Percentiles rank a stretch among this genome's conserved stretches.
phyloP scores from a whole-genome alignment of 2,329 filamentous ascomycete species.

The Fusarium chlamydosporum region DNA sequence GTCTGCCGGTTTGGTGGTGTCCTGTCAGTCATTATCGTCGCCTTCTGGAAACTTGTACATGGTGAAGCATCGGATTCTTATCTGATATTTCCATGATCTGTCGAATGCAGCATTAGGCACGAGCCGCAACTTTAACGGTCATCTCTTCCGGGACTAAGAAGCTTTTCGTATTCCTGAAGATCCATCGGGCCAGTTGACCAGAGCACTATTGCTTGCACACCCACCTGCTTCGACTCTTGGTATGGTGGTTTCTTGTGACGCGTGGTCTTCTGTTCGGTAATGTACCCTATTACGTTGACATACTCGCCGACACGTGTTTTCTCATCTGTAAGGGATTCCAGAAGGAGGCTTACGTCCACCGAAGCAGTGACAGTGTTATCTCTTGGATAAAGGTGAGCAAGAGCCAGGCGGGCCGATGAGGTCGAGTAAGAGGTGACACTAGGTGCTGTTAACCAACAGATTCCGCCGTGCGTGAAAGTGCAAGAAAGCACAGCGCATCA shows the following conservation, averaged over 20 bases:
- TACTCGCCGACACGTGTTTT: conserved; percentile 82
- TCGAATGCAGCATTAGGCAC: neutral
- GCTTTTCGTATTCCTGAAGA: conserved; percentile 77
- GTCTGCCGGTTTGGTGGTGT: conserved; percentile 16
- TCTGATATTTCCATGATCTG: conserved; percentile 16
- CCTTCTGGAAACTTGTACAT: neutral
- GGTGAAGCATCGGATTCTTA: conserved; percentile 9
- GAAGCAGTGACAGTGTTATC: conserved; percentile 63
- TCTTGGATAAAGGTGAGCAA: conserved; percentile 76
- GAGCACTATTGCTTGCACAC: conserved; percentile 81
- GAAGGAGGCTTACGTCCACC: conserved; percentile 80
- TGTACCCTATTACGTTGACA: conserved; percentile 90
- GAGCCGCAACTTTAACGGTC: conserved; percentile 4
- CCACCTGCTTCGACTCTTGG: conserved; percentile 50
- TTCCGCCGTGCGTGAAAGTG: conserved; percentile 41
- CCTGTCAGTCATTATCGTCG: conserved; percentile 23
- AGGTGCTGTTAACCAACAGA: conserved; percentile 45
- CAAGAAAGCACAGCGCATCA: conserved; percentile 9
- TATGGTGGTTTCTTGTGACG: conserved; percentile 22
- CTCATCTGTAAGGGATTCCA: conserved; percentile 73
- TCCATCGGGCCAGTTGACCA: conserved; percentile 83
- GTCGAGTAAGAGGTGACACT: conserved; percentile 68
- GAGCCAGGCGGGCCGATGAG: conserved; percentile 70
- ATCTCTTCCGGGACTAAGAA: conserved; percentile 55
- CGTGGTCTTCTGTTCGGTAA: conserved; percentile 58